Conservation (phyloP, 169 alveolate genomes). For the Cryptosporidium felis region DNA sequence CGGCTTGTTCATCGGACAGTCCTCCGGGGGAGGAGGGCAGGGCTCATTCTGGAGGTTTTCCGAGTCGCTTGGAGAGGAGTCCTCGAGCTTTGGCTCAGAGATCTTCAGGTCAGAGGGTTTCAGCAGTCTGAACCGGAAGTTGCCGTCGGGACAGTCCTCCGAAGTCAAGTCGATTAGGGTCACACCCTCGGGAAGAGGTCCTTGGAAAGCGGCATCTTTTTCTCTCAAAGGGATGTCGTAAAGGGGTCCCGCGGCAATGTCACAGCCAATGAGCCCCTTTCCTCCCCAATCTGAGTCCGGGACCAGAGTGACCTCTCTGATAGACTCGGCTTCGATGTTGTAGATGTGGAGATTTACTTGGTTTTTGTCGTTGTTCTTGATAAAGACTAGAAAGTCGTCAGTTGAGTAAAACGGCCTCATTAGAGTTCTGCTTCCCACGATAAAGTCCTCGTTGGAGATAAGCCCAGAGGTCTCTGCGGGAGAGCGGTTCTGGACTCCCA, state of each 20-base stretch:
- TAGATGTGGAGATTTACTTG: neutral
- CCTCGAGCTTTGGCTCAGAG: too few species aligned
- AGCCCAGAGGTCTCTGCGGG: conserved; percentile 53
- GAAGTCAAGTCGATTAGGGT: neutral
- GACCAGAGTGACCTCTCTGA: conserved; percentile 18
- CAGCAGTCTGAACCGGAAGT: too few species aligned
- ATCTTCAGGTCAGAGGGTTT: too few species aligned
- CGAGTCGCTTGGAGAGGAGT: too few species aligned
- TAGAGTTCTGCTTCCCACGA: conserved; percentile 27
- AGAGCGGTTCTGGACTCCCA: conserved; percentile 35
- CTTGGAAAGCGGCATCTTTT: neutral
- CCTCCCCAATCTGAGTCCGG: conserved; percentile 69
- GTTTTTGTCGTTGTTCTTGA: conserved; percentile 18
- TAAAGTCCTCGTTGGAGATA: conserved; percentile 28
- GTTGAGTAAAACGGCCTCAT: conserved; percentile 56
- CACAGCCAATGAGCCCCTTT: conserved; percentile 58
- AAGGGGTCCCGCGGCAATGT: conserved; percentile 47
- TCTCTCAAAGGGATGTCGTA: conserved; percentile 44
- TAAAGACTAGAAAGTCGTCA: conserved; percentile 28
- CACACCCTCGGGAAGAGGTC: neutral
- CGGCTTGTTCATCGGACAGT: too few species aligned
- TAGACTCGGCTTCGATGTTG: conserved; percentile 24
- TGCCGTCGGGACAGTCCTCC: too few species aligned
- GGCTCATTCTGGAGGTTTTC: too few species aligned
- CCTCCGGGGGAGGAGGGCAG: too few species aligned